Conservation (phyloP, 768 basidiomycete genomes). For the Clitopilus hobsonii region DNA sequence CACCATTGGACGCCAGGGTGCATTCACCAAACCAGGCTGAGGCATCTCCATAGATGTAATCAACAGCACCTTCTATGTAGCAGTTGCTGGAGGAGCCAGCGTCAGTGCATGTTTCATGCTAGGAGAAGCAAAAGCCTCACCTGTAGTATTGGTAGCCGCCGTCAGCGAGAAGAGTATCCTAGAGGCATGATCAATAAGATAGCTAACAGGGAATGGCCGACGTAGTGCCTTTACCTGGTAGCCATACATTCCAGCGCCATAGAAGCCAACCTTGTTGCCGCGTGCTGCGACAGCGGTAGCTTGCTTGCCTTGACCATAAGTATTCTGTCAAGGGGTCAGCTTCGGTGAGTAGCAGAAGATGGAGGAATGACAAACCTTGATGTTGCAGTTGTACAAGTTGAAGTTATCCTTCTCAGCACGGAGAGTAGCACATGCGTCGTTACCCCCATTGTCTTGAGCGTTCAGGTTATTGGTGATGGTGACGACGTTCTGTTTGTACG, state of each 20-base stretch:
- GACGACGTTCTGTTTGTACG: constrained; percentile 23
- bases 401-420: constrained; percentile 25
- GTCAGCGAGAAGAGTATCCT: constrained; percentile 19
- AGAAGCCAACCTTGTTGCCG: constrained; percentile 21
- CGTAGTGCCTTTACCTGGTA: background rate
- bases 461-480: constrained; percentile 21
- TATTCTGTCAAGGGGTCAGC: background rate
- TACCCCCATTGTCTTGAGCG: constrained; percentile 21
- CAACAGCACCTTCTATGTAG: constrained; percentile 22
- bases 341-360: constrained; percentile 1
- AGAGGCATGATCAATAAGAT: no score
- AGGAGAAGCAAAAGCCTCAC: background rate
- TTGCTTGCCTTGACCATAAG: constrained; percentile 12
- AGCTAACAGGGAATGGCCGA: no score
- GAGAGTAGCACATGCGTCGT: constrained; percentile 24
- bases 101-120: background rate
- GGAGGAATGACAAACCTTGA: constrained; percentile 14
- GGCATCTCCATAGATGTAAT: constrained; percentile 20
- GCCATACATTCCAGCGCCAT: constrained; percentile 17
- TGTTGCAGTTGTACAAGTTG: constrained; percentile 25
- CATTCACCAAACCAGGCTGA: constrained; percentile 18
- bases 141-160: constrained; percentile 18
- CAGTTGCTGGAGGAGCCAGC: constrained; percentile 5
- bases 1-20: constrained; percentile 19
- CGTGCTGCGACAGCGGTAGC: constrained; percentile 22